Base-by-base conservation (phyloP, 2,329 filamentous ascomycete genomes). In the Pleurostoma richardsiae region DNA sequence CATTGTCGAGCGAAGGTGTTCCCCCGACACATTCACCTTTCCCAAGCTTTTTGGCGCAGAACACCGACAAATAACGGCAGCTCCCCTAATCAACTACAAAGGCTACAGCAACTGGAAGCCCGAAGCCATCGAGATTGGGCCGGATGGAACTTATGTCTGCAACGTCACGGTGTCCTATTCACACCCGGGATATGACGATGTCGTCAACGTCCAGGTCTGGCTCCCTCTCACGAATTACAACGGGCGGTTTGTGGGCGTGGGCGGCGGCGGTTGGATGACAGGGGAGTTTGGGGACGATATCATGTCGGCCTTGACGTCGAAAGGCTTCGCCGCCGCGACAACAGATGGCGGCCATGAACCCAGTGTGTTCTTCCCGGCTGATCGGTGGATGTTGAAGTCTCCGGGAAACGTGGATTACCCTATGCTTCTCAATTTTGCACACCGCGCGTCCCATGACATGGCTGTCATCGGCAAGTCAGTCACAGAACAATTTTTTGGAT, bases 401-500 rank as follows among this genome's bases (percentile, higher is more conserved):
- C 19, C 19, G 19, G 1, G 49, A 46, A 1, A 51, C 54, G 10
- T 47, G 62, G 44, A 54, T 47, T 52, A 56, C 42, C 46, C 42
- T 51, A 53, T 56, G 41, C 45, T 19, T 19, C 19, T 19, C 19
- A 19, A 19, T 19, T 19, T 19, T 19, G 19, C 19, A 19, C 19
- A 19, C 19, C 19, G 19, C 19, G 19, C 19, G 19, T 19, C 19
- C 19, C 19, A 19, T 19, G 19, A 19, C 19, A 19, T 19, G 19
- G 19, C 19, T 19, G 40, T 29, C 29, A 53, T 75, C 2, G 71
- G 70, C 27, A 82, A 82, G 55, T 49, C 65, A 4, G 52, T 82
- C 27, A 67, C 70, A 3, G 54, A 69, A 28, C 57, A 61, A 6
- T 80, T 72, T 57, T 82, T 81, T 53, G 62, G 67, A n/a, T 50